These are phyloP conservation scores for Dactylellina leptospora DNA, from an alignment of 2,329 filamentous ascomycete species.

Conservation along the genomic window DNA sequence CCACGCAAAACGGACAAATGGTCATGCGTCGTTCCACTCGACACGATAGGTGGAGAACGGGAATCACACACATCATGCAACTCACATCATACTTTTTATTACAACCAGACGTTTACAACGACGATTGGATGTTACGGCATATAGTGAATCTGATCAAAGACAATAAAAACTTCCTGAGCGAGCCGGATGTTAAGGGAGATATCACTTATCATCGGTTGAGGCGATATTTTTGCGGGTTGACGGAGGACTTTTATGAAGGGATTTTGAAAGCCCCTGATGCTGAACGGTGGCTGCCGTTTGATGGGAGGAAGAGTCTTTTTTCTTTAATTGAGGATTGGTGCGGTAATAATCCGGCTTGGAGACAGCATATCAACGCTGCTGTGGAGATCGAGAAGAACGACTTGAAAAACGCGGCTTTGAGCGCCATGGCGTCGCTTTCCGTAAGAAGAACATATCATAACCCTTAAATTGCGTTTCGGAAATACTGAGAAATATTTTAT, in stretches of 20 bases:
- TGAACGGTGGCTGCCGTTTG: constrained; percentile 95
- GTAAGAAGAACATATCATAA: constrained; percentile 64
- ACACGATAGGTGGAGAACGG: constrained; percentile 86
- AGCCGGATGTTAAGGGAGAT: constrained; percentile 91
- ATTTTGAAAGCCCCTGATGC: constrained; percentile 83
- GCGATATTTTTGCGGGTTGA: constrained; percentile 90
- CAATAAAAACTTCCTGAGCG: constrained; percentile 91
- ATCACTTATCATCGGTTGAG: constrained; percentile 92
- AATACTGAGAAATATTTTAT: constrained; percentile 41
- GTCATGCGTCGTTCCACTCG: constrained; percentile 79
- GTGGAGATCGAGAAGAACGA: constrained; percentile 98
- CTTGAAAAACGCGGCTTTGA: constrained; percentile 85
- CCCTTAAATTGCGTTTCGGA: neutral
- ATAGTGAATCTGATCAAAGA: constrained; percentile 90
- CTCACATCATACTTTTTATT: constrained; percentile 89
- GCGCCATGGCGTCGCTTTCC: constrained; percentile 93
- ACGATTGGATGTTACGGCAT: constrained; percentile 90
- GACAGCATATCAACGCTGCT: constrained; percentile 78
- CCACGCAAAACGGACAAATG: constrained; percentile 61
- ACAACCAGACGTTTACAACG: constrained; percentile 77
- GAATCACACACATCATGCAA: constrained; percentile 96
- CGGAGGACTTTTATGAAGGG: constrained; percentile 91
- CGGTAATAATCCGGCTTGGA: constrained; percentile 92
- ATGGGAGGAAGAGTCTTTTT: constrained; percentile 93
- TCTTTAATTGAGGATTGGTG: constrained; percentile 96